Evolutionary conservation across 805 yeast genomes (phyloP).

Genomic region (Hanseniaspora clermontiae): DNA sequence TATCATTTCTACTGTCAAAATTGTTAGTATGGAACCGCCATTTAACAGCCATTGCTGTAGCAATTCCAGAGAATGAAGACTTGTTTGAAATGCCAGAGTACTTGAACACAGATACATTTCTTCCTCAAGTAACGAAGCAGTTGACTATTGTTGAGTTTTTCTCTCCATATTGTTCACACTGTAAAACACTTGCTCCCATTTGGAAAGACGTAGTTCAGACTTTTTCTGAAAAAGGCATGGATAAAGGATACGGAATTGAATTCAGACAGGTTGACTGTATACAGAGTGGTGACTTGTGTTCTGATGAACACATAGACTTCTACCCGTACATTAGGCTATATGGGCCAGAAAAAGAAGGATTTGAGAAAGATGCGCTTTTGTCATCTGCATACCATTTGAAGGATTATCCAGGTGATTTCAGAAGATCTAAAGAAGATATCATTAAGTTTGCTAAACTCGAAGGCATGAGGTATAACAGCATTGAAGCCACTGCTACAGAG

Average conservation of each 20-base stretch:
- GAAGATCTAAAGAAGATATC: slow-evolving; percentile 39
- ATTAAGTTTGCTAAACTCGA: slow-evolving; percentile 43
- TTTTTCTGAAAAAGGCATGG: slow-evolving; percentile 27
- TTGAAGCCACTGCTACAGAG: slow-evolving; percentile 18
- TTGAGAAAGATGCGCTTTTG: slow-evolving; percentile 25
- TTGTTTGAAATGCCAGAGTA: slow-evolving; percentile 17
- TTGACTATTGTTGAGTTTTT: slow-evolving; percentile 73
- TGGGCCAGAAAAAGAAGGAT: slow-evolving; percentile 37
- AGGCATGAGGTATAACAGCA: slow-evolving; percentile 33
- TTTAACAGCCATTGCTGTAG: background rate
- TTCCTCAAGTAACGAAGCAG: slow-evolving; percentile 36
- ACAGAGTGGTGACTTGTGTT: slow-evolving; percentile 76
- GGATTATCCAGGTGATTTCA: slow-evolving; percentile 35
- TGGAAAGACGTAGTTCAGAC: slow-evolving; percentile 59
- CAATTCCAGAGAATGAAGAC: background rate
- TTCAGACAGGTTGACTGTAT: slow-evolving; percentile 78
- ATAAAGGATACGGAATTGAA: slow-evolving; percentile 30
- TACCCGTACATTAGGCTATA: slow-evolving; percentile 67
- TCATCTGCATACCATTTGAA: slow-evolving; percentile 1
- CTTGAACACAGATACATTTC: slow-evolving; percentile 41
- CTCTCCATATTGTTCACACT: slow-evolving; percentile 83
- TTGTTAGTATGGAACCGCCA: background rate
- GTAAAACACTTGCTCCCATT: slow-evolving; percentile 62
- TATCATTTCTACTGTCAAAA: background rate
- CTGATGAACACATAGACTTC: slow-evolving; percentile 44